Conservation (phyloP, 768 basidiomycete genomes). For the Clathrus columnatus region DNA sequence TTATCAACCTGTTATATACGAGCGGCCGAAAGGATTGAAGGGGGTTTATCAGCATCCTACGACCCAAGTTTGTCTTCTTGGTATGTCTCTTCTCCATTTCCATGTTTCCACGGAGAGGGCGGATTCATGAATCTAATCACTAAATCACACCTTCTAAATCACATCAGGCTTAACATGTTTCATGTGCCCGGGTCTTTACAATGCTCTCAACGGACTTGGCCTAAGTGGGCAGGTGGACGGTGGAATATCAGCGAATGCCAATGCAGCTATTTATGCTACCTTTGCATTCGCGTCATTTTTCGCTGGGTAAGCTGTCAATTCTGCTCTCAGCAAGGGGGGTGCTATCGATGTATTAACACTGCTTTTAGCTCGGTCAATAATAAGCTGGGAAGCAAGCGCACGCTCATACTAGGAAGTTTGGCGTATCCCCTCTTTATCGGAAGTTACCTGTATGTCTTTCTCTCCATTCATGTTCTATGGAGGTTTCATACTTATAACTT, state of each 20-base stretch:
- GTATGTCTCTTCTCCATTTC: slow-evolving; percentile 39
- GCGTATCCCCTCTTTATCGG: slow-evolving; percentile 75
- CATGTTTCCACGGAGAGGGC: neutral
- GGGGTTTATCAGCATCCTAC: slow-evolving; percentile 51
- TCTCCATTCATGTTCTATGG: neutral
- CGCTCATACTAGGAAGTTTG: slow-evolving; percentile 62
- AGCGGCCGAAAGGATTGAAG: slow-evolving; percentile 42
- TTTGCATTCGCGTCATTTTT: slow-evolving; percentile 59
- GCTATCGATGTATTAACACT: neutral
- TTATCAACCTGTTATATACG: slow-evolving; percentile 24
- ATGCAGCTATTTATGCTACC: slow-evolving; percentile 56
- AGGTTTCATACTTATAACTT: neutral
- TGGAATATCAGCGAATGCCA: slow-evolving; percentile 57
- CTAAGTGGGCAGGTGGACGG: slow-evolving; percentile 67
- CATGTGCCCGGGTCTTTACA: slow-evolving; percentile 54
- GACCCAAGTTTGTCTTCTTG: slow-evolving; percentile 33
- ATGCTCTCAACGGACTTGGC: slow-evolving; percentile 71
- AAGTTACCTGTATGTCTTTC: slow-evolving; percentile 53
- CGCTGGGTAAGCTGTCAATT: slow-evolving; percentile 44
- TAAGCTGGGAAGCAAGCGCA: slow-evolving; percentile 63
- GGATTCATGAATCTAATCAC: too few relatives aligned
- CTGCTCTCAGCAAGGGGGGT: too few relatives aligned
- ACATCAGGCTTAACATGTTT: slow-evolving; percentile 8
- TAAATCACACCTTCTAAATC: neutral
- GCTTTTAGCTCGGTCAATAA: slow-evolving; percentile 64